phyloP scores from a whole-genome alignment of 805 yeast genomes.

The Wickerhamiella kazuoi region DNA sequence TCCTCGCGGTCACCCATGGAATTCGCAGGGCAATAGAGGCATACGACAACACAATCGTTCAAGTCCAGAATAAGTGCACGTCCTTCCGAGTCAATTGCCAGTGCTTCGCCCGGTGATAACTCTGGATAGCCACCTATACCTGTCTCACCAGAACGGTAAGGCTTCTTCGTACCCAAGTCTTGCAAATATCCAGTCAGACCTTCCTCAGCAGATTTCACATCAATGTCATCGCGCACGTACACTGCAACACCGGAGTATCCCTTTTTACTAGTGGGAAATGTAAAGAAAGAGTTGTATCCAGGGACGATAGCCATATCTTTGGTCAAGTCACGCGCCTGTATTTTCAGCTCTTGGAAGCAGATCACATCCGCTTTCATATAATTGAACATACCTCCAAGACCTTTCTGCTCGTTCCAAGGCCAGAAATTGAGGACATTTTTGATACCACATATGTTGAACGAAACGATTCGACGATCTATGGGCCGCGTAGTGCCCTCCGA shows the following conservation, averaged over 20 bases:
- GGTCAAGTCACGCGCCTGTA: constrained; percentile 34
- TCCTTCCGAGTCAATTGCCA: constrained; percentile 63
- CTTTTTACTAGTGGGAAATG: constrained; percentile 47
- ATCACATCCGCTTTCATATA: constrained; percentile 50
- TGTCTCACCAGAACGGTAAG: constrained; percentile 15
- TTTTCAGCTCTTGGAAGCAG: constrained; percentile 76
- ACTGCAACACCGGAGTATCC: constrained; percentile 92
- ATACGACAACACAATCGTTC: constrained; percentile 27
- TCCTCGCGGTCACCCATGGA: constrained; percentile 55
- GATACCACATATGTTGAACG: constrained; percentile 70
- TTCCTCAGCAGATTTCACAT: constrained; percentile 65
- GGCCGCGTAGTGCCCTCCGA: no score
- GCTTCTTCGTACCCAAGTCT: constrained; percentile 5
- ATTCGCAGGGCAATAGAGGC: constrained; percentile 81
- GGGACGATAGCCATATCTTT: constrained; percentile 32
- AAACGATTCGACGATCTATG: constrained; percentile 7
- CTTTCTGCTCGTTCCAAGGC: constrained; percentile 53
- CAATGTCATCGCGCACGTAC: constrained; percentile 37
- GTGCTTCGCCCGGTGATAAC: constrained; percentile 23
- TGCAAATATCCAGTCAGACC: constrained; percentile 58
- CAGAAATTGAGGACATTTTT: constrained; percentile 64
- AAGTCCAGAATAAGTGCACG: constrained; percentile 63
- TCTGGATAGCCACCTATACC: constrained; percentile 61
- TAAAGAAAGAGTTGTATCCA: constrained; percentile 46
- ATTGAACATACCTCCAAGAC: constrained; percentile 21